Base-by-base conservation (phyloP, 768 basidiomycete species). In the Boletus fagicola region DNA sequence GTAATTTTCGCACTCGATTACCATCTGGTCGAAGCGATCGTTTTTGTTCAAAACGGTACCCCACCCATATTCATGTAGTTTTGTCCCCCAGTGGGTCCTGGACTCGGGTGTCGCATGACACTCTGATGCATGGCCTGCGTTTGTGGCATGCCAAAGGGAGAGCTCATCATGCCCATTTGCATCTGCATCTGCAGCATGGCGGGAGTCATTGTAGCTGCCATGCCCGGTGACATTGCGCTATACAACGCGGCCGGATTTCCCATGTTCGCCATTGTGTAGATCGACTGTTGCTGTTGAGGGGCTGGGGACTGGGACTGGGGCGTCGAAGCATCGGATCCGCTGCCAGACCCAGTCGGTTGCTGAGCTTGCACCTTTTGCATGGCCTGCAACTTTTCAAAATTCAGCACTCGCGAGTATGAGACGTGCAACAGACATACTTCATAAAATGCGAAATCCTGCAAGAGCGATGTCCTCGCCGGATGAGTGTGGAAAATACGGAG, bases 361-460 rank as follows among this genome's bases (percentile, higher is more conserved):
- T 69, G 68, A 12, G 62, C 46, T 52, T 76, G 75, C 1, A 82
- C 73, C 72, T 91, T 93, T 72, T 94, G 91, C 77, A 92, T 84
- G 15, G 92, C 82, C 76, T 93, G 91, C n/a, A 93, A 75, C 89
- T 93, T 52, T 54, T 63, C 24, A 40, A 49, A 7, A 42, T 26
- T 69, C 39, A 64, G 60, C 26, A 2, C 48, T 15, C 48, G 50
- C 50, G 26, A 44, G 31, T 24, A 26, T 3, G 31, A 16, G 26
- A 31, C 31, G 44, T 38, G 31, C 20, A 13, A 60, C 11, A 16
- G 30, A 65, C 79, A 31, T 62, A 93, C 92, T 80, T 94, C 92
- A 63, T 94, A 94, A 72, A 89, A 94, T 15, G 90, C 91, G 66
- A 92, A 93, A 72, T 97, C 95, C 69, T 98, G 94, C 35, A 98